Base-by-base conservation (phyloP, 768 basidiomycete species). In the Lenzites betulinus region DNA sequence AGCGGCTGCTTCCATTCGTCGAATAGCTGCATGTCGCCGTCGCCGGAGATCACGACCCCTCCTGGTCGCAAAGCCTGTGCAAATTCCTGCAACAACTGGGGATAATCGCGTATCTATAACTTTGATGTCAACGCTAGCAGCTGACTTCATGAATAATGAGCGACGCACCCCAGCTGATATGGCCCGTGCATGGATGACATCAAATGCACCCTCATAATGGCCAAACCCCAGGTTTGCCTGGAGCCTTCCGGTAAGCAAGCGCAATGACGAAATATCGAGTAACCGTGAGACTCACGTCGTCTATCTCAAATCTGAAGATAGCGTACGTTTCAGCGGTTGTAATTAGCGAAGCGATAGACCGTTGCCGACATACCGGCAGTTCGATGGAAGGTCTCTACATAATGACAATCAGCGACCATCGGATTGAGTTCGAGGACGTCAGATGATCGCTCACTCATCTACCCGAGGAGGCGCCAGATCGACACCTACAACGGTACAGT, bases 141-240 rank as follows among this genome's bases (percentile, higher is more conserved):
- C 7, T 26, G 13, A 8, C 20, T 53, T 2, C 18, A 30, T 6
- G 12, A 26, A 26, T 22, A 30, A 36, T 16, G 22, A 36, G 35
- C 11, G 18, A 66, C 73, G 41, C 36, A 74, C 74, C 6, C 74
- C 74, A 20, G 64, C 54, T 12, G 64, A 63, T n/a, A 75, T 58
- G 13, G 70, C 69, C 12, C 74, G 67, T 16, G 69, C 67, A 60
- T 75, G 73, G 11, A 74, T 65, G 15, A 75, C 67, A 51, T 75
- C 73, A 60, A 73, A 74, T 23, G 61, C 58, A 11, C 65, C 65
- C 35, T 59, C 51, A 47, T 70, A 75, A 52, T 75, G 74, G n/a
- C 68, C 42, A 48, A 75, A 74, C 0, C 74, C 74, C 15, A 74
- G 70, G 54, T 73, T 73, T 12, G 71, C 72, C 74, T 75, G 38